Evolutionary conservation across 169 alveolate genomes (phyloP).

Genomic region (Eimeria necatrix): DNA sequence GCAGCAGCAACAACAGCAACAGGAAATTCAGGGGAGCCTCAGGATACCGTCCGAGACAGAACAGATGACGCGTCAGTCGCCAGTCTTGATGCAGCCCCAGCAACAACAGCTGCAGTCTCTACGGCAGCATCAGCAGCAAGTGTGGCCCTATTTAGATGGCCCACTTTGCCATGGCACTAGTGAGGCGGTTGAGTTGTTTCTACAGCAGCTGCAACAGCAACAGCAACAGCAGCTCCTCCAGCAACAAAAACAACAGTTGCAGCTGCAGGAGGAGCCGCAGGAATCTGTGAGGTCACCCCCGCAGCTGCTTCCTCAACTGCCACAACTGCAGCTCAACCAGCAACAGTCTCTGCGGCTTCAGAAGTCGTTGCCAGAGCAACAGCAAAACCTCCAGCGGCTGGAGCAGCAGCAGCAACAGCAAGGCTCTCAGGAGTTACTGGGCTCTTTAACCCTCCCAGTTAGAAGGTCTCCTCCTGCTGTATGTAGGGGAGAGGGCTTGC

Average conservation of each 20-base stretch:
- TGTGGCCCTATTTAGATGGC: background rate
- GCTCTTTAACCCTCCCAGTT: background rate
- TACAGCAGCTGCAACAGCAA: conserved; percentile 51
- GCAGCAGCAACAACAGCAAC: conserved; percentile 45
- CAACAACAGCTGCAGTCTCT: background rate
- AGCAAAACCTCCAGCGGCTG: conserved; percentile 6
- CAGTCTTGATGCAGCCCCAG: background rate
- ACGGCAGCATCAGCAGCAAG: conserved; percentile 38
- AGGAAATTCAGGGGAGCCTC: background rate
- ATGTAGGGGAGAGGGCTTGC: background rate
- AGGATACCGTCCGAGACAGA: background rate
- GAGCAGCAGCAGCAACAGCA: background rate
- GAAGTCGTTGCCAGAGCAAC: background rate
- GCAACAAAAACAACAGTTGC: background rate
- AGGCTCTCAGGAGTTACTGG: background rate
- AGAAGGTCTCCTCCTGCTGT: conserved; percentile 5
- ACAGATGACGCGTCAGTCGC: conserved; percentile 12
- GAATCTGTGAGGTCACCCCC: background rate
- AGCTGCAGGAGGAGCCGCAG: background rate
- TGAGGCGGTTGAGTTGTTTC: conserved; percentile 40
- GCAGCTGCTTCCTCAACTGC: conserved; percentile 22
- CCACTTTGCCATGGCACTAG: background rate
- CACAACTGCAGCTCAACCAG: conserved; percentile 7
- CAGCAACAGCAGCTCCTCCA: conserved; percentile 46
- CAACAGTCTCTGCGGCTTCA: background rate